Conservation (phyloP, 352 stramenopile genomes). For the Pythium utonaiense region DNA sequence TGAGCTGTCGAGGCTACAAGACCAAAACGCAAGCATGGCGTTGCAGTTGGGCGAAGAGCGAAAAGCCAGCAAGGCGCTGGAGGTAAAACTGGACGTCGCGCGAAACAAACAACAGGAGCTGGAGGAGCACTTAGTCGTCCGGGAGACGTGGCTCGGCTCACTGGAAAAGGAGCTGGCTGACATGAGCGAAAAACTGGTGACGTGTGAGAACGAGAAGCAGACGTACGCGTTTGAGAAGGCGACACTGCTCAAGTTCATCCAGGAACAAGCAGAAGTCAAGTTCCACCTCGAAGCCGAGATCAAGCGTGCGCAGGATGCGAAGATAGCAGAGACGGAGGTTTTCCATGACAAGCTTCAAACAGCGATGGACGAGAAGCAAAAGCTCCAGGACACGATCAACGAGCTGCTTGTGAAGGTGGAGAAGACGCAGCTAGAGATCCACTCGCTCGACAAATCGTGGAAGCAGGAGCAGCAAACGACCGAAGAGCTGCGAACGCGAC, state of each 20-base stretch:
- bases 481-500: slow-evolving; percentile 28
- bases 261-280: slow-evolving; percentile 68
- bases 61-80: slow-evolving; percentile 31
- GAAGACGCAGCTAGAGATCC: slow-evolving; percentile 26
- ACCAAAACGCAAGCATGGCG: slow-evolving; percentile 55
- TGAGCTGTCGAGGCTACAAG: slow-evolving; percentile 69
- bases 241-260: slow-evolving; percentile 70
- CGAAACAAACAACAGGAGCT: slow-evolving; percentile 35
- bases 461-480: slow-evolving; percentile 37
- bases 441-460: slow-evolving; percentile 24
- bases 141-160: slow-evolving; percentile 44
- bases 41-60: slow-evolving; percentile 62
- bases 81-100: slow-evolving; percentile 27
- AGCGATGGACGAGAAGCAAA: slow-evolving; percentile 41
- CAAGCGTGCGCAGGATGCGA: slow-evolving; percentile 46
- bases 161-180: slow-evolving; percentile 52
- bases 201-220: slow-evolving; percentile 39
- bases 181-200: slow-evolving; percentile 43
- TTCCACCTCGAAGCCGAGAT: slow-evolving; percentile 53
- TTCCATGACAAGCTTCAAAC: slow-evolving; percentile 35
- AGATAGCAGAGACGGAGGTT: slow-evolving; percentile 27
- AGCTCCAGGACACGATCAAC: slow-evolving; percentile 33
- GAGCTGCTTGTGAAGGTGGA: slow-evolving; percentile 31
- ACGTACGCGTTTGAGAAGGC: slow-evolving; percentile 67
- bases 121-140: slow-evolving; percentile 50